Evolutionary conservation across 78 protist species (phyloP).

Genomic region (Diacronema lutheri): DNA sequence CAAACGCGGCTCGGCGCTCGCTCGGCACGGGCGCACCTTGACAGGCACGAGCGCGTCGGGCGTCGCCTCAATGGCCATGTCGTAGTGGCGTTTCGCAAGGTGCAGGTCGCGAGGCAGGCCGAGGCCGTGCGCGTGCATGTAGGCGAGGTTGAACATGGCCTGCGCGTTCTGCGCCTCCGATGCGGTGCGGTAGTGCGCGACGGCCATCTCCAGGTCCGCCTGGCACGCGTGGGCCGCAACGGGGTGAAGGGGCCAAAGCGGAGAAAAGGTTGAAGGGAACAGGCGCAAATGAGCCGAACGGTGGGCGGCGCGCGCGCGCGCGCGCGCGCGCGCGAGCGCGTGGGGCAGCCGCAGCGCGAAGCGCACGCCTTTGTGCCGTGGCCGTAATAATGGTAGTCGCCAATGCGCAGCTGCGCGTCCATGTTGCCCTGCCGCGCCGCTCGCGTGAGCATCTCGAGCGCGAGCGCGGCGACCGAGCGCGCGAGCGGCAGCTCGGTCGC

Average conservation of each 20-base stretch:
- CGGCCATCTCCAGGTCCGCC: neutral
- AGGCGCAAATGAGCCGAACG: too few species aligned
- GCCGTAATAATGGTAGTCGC: constrained; percentile 83
- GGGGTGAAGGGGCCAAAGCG: too few species aligned
- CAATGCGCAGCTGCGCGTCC: constrained; percentile 61
- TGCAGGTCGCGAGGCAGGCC: constrained; percentile 72
- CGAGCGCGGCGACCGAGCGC: neutral
- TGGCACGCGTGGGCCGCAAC: too few species aligned
- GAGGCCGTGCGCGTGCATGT: constrained; percentile 75
- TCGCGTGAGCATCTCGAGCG: constrained; percentile 8
- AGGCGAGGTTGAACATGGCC: constrained; percentile 70
- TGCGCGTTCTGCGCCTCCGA: neutral
- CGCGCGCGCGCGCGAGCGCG: too few species aligned
- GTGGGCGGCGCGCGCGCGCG: too few species aligned
- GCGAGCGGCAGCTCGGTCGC: neutral
- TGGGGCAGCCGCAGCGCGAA: constrained; percentile 20
- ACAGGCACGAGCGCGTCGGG: constrained; percentile 66
- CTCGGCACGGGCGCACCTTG: neutral
- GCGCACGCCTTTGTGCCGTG: neutral
- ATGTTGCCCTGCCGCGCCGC: constrained; percentile 66
- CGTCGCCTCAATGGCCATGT: constrained; percentile 47
- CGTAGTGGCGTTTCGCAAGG: constrained; percentile 84
- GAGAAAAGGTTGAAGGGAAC: too few species aligned
- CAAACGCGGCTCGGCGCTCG: too few species aligned
- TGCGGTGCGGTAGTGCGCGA: neutral